A percentile compares a stretch with the other conserved stretches of the same genome.
Evolutionary conservation across 352 stramenopile genomes (phyloP).

Genomic region (Phytopythium kandeliae): DNA sequence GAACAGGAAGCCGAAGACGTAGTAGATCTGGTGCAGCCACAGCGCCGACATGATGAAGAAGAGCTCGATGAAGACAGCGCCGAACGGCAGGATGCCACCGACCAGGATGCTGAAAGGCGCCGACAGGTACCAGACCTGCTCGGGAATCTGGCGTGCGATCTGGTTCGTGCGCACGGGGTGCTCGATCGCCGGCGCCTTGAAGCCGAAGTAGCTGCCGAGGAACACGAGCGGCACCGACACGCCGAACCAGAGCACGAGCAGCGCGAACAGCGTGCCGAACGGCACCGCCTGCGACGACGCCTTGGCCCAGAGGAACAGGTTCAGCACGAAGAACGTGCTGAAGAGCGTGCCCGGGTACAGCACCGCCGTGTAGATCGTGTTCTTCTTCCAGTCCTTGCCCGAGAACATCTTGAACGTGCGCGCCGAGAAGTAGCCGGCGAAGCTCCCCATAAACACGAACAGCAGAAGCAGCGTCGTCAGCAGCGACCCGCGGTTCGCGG

Average conservation of each 20-base stretch:
- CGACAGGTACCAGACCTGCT: conserved; percentile 96
- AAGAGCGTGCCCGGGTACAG: conserved; percentile 94
- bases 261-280: conserved; percentile 95
- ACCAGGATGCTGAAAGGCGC: conserved; percentile 93
- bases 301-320: conserved; percentile 93
- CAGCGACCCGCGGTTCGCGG: conserved; percentile 95
- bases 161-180: conserved; percentile 89
- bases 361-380: conserved; percentile 94
- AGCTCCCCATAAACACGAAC: conserved; percentile 97
- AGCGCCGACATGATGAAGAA: conserved; percentile 99
- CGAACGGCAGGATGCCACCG: conserved; percentile 98
- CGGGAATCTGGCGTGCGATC: conserved; percentile 88
- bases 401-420: conserved; percentile 99
- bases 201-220: conserved; percentile 97
- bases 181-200: conserved; percentile 81
- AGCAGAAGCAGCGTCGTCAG: conserved; percentile 96
- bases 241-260: conserved; percentile 97
- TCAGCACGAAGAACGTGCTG: conserved; percentile 94
- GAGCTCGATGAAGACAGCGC: conserved; percentile 99
- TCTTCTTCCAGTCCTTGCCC: conserved; percentile 96
- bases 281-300: conserved; percentile 86
- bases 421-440: conserved; percentile 95
- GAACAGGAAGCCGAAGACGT: conserved; percentile 99
- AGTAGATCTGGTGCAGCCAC: conserved; percentile 99
- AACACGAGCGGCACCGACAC: conserved; percentile 98